Evolutionary conservation across 805 yeast genomes (phyloP), one percentile per base, ranked within the genome.

Genomic region (Lipomyces chichibuensis): DNA sequence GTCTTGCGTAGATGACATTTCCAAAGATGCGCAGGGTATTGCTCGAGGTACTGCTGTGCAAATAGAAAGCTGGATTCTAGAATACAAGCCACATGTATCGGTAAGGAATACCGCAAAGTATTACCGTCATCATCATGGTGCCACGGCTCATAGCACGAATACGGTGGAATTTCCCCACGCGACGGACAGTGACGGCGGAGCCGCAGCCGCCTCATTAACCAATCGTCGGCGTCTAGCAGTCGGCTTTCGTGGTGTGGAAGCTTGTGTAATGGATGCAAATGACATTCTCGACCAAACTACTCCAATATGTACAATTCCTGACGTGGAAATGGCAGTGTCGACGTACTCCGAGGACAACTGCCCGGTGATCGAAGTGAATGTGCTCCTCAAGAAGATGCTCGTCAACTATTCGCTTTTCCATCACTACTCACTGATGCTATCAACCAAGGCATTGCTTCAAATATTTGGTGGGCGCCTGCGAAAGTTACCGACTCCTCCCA

Each of bases 271-370:
- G 20, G 77, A 75, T 59, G 73, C 73, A 11, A 67, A 65, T 54
- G 73, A 71, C 17, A 62, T 73, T 37, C 66, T 67, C 53, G 69
- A 71, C 39, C 69, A 60, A 25, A 63, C 67, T 9, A 67, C 69
- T 25, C 72, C 74, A 32, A 63, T 76, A 35, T 29, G 75, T 52
- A 64, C 69, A 17, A 65, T 76, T 5, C 79, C 79, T 1, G 70
- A 73, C 11, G 37, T 76, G 7, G 72, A 71, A 51, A 46, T 76
- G 29, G 66, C 74, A 0, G 27, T 75, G 2, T 55, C 72, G 20
- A 69, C 76, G 1, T 67, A 64, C 35, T 46, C 62, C 23, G 57
- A 59, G 29, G 66, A 60, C 7, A 59, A 25, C 7, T 61, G 59
- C 32, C 70, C 73, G 1, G 39, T 62, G 2, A 49, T 66, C n/a